These are phyloP conservation scores for Zoysia matrella DNA, from an alignment of 202 grass and related monocot genomes.

Conservation along the genomic window DNA sequence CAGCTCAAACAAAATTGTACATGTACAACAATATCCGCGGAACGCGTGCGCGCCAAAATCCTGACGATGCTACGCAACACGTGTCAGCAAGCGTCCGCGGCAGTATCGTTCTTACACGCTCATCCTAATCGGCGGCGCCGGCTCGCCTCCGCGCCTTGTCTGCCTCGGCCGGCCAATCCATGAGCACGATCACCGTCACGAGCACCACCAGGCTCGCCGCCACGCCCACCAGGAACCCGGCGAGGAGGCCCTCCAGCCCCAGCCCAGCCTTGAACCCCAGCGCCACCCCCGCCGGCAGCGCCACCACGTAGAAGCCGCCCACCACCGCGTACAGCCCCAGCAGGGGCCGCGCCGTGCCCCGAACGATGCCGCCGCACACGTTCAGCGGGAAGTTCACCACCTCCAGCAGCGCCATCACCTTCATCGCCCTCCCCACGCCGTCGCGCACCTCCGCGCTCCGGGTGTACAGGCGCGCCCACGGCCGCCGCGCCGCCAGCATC, in stretches of 20 bases:
- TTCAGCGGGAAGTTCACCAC: constrained; percentile 71
- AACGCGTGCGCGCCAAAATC: too few relatives aligned
- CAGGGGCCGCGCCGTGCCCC: too few relatives aligned
- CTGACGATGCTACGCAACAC: too few relatives aligned
- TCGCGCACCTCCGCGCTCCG: constrained; percentile 43
- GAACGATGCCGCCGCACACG: too few relatives aligned
- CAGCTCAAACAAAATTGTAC: too few relatives aligned
- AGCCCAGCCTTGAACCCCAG: constrained; percentile 58
- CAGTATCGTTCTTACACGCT: too few relatives aligned
- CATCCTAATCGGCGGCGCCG: neutral
- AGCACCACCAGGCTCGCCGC: constrained; percentile 52
- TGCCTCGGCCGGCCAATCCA: constrained; percentile 72
- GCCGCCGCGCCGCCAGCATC: constrained; percentile 56
- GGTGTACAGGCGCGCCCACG: constrained; percentile 65
- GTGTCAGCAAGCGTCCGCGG: too few relatives aligned
- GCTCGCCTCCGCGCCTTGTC: constrained; percentile 57
- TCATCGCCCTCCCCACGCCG: constrained; percentile 67
- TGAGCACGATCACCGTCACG: constrained; percentile 49
- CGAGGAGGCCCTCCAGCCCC: constrained; percentile 67
- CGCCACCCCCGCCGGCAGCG: constrained; percentile 50
- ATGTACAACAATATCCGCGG: too few relatives aligned
- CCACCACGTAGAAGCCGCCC: too few relatives aligned
- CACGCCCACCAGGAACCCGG: constrained; percentile 64
- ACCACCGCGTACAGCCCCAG: too few relatives aligned
- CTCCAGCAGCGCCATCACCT: constrained; percentile 82